A percentile compares a stretch with the other conserved stretches of the same genome.
Conservation (phyloP, 352 stramenopile species). For the Aphanomyces invadans region DNA sequence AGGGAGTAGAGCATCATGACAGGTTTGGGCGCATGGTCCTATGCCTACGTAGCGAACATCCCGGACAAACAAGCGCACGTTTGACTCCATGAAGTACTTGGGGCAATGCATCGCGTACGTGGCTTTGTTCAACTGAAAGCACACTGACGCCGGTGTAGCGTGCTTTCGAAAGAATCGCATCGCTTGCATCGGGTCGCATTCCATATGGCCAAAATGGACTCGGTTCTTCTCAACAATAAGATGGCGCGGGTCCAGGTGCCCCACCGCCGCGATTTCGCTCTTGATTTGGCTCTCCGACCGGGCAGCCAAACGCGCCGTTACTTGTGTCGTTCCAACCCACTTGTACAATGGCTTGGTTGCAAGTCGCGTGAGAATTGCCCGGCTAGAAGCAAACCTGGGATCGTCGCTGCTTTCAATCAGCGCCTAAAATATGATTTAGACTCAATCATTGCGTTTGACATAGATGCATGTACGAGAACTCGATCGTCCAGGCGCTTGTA, state of each 20-base stretch:
- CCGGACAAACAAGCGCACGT: slow-evolving; percentile 59
- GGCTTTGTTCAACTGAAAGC: slow-evolving; percentile 44
- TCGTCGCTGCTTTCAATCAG: slow-evolving; percentile 62
- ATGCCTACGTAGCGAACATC: neutral
- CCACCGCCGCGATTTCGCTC: slow-evolving; percentile 48
- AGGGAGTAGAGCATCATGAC: too few relatives aligned
- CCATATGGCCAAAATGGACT: slow-evolving; percentile 77
- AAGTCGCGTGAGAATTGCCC: slow-evolving; percentile 51
- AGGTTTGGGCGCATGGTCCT: too few relatives aligned
- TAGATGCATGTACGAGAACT: slow-evolving; percentile 53
- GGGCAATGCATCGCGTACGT: slow-evolving; percentile 65
- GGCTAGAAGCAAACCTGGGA: slow-evolving; percentile 38
- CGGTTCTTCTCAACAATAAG: slow-evolving; percentile 77
- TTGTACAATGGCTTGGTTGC: slow-evolving; percentile 67
- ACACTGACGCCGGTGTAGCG: slow-evolving; percentile 35
- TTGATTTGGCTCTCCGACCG: slow-evolving; percentile 46
- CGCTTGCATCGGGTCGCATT: slow-evolving; percentile 54
- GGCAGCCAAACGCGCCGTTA: slow-evolving; percentile 38
- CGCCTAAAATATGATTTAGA: neutral
- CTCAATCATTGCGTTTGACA: too few relatives aligned
- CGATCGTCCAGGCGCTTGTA: slow-evolving; percentile 82
- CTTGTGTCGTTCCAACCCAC: slow-evolving; percentile 55
- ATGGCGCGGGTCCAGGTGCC: slow-evolving; percentile 35
- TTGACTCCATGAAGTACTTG: slow-evolving; percentile 52
- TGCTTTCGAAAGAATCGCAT: slow-evolving; percentile 79